Percentiles rank a stretch among this genome's conserved stretches.
Conservation (phyloP, 441 rosid species). For the Breynia disticha region DNA sequence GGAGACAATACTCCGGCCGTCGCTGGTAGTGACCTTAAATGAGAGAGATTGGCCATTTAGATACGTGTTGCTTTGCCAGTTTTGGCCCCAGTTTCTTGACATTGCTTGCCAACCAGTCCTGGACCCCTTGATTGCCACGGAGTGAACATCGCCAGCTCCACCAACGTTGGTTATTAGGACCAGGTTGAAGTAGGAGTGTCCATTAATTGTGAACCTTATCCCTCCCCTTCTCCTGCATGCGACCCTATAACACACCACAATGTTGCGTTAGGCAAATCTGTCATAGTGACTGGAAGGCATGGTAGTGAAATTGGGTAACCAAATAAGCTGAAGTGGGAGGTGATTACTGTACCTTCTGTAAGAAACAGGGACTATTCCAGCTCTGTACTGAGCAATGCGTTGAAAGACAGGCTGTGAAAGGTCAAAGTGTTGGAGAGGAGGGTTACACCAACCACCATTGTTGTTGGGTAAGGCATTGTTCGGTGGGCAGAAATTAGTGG, state of each 20-base stretch:
- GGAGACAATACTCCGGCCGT: constrained; percentile 30
- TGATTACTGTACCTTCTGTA: constrained; percentile 28
- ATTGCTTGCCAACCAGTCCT: constrained; percentile 37
- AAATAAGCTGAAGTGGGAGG: background rate
- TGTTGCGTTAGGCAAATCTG: too few relatives aligned
- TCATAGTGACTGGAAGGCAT: too few relatives aligned
- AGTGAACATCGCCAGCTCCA: constrained; percentile 44
- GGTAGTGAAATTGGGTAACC: background rate
- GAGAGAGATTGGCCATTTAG: constrained; percentile 48
- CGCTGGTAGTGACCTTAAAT: constrained; percentile 40
- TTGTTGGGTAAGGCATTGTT: constrained; percentile 32
- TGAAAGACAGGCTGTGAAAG: constrained; percentile 47
- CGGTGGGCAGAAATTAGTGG: constrained; percentile 57
- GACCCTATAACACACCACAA: constrained; percentile 41
- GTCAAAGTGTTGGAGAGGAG: constrained; percentile 41
- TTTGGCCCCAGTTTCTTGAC: constrained; percentile 59
- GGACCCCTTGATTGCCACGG: constrained; percentile 37
- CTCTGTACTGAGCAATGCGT: constrained; percentile 39
- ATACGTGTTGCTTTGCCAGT: constrained; percentile 47
- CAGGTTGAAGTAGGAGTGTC: constrained; percentile 48
- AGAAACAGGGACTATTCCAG: constrained; percentile 45
- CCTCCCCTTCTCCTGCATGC: constrained; percentile 38
- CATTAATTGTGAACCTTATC: constrained; percentile 42
- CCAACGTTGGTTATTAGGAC: constrained; percentile 47
- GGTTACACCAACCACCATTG: constrained; percentile 51